These are phyloP conservation scores for Austroboletus novae-zelandiae DNA, from an alignment of 1,284 basidiomycete species.

Conservation along the genomic window DNA sequence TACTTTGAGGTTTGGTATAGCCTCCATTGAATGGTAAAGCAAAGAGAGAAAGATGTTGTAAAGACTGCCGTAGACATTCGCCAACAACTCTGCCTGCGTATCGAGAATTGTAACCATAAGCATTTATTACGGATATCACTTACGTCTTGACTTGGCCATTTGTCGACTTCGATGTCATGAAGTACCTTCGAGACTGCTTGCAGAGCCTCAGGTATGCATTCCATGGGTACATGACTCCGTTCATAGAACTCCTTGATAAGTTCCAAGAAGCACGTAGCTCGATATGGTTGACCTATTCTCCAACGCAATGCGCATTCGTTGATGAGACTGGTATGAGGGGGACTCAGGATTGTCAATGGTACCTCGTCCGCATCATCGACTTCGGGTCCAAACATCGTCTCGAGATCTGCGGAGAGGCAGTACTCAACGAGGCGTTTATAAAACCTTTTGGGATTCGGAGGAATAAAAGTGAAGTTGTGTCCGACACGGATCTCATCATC, in stretches of 20 bases:
- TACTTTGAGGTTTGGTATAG: slow-evolving; percentile 67
- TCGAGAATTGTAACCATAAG: slow-evolving; percentile 12
- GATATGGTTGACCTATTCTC: slow-evolving; percentile 82
- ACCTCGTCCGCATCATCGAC: slow-evolving; percentile 97
- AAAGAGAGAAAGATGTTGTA: slow-evolving; percentile 86
- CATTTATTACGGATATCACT: slow-evolving; percentile 30
- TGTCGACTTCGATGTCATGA: slow-evolving; percentile 65
- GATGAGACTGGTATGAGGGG: slow-evolving; percentile 78
- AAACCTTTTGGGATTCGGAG: slow-evolving; percentile 81
- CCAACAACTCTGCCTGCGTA: slow-evolving; percentile 61
- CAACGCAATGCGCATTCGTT: slow-evolving; percentile 87
- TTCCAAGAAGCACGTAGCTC: slow-evolving; percentile 81
- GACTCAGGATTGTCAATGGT: slow-evolving; percentile 88
- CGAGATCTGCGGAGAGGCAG: slow-evolving; percentile 85
- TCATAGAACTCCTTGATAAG: slow-evolving; percentile 88
- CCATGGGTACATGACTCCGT: slow-evolving; percentile 87
- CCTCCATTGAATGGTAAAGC: slow-evolving; percentile 83
- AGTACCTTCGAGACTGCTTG: slow-evolving; percentile 69
- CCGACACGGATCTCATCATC: slow-evolving; percentile 71
- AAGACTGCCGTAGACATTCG: slow-evolving; percentile 65
- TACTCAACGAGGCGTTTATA: slow-evolving; percentile 84
- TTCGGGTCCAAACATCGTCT: slow-evolving; percentile 82
- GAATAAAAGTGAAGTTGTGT: slow-evolving; percentile 85
- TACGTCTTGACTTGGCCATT: slow-evolving; percentile 84
- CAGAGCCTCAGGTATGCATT: slow-evolving; percentile 91